phyloP scores from a whole-genome alignment of 1,284 basidiomycete species.

The Ganoderma resinaceum region DNA sequence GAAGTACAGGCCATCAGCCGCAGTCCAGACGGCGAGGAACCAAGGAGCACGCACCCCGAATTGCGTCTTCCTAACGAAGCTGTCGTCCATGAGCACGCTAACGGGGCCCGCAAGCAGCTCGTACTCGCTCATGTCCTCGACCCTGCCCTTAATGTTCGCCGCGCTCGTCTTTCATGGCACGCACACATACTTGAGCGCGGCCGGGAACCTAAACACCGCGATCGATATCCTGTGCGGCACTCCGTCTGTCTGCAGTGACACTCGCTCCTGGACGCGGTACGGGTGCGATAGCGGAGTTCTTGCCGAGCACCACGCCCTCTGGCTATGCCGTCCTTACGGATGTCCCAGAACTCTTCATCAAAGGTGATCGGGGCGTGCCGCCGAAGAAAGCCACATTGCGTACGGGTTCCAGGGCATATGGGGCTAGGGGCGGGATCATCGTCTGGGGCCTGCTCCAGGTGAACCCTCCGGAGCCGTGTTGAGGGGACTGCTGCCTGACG shows the following conservation, averaged over 20 bases:
- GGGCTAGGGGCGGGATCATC: too few relatives aligned
- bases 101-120: conserved; percentile 58
- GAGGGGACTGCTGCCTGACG: background rate
- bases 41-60: conserved; percentile 46
- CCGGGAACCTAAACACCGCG: conserved; percentile 54
- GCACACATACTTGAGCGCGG: conserved; percentile 53
- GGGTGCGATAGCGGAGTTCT: conserved; percentile 56
- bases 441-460: background rate
- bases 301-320: conserved; percentile 6
- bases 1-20: background rate
- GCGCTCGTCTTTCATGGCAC: conserved; percentile 54
- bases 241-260: conserved; percentile 60
- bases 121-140: conserved; percentile 61
- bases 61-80: conserved; percentile 54
- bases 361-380: background rate
- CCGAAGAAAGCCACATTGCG: background rate
- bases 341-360: background rate
- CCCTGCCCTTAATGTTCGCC: conserved; percentile 52
- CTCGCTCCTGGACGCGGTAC: conserved; percentile 55
- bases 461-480: background rate
- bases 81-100: conserved; percentile 57
- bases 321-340: background rate
- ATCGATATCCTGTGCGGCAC: conserved; percentile 60
- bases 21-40: too few relatives aligned
- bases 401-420: too few relatives aligned